phyloP scores from a whole-genome alignment of 192 early-diverging fungal species.

The Podila epicladia region DNA sequence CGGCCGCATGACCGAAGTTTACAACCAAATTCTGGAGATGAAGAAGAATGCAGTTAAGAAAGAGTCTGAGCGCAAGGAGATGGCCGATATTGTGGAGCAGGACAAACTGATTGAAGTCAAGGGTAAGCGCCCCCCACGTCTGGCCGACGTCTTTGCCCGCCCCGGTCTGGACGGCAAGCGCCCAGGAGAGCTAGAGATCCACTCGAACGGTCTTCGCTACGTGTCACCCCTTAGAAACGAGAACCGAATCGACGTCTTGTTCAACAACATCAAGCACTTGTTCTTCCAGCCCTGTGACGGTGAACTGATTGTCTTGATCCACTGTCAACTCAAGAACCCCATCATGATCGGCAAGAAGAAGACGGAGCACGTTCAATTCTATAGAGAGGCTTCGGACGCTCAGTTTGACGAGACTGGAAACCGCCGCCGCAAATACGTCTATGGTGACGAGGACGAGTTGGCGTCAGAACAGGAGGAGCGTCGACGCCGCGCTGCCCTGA shows the following conservation, averaged over 20 bases:
- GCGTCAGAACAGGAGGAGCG: slow-evolving; percentile 96
- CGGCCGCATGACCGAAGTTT: slow-evolving; percentile 84
- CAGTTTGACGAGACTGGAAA: slow-evolving; percentile 98
- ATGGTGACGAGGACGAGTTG: slow-evolving; percentile 99
- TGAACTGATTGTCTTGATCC: slow-evolving; percentile 94
- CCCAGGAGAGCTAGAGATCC: slow-evolving; percentile 98
- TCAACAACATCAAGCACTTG: slow-evolving; percentile 97
- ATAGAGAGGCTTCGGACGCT: slow-evolving; percentile 94
- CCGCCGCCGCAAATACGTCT: slow-evolving; percentile 80
- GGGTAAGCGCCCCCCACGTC: slow-evolving; percentile 71
- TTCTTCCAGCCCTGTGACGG: slow-evolving; percentile 99
- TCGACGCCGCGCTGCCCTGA: slow-evolving; percentile 81
- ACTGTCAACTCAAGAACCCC: slow-evolving; percentile 95
- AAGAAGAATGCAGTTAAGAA: slow-evolving; percentile 94
- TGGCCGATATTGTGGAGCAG: slow-evolving; percentile 96
- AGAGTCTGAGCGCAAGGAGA: slow-evolving; percentile 94
- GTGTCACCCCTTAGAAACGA: slow-evolving; percentile 81
- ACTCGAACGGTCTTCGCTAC: slow-evolving; percentile 95
- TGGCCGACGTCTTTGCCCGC: slow-evolving; percentile 93
- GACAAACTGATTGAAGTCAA: slow-evolving; percentile 84
- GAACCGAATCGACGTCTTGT: slow-evolving; percentile 83
- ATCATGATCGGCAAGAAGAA: slow-evolving; percentile 99
- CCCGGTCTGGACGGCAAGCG: slow-evolving; percentile 93
- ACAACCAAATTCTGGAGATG: slow-evolving; percentile 85
- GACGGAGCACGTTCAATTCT: slow-evolving; percentile 98